Conservation (phyloP, 2,329 filamentous ascomycete genomes). For the Trichoderma aggressivum region DNA sequence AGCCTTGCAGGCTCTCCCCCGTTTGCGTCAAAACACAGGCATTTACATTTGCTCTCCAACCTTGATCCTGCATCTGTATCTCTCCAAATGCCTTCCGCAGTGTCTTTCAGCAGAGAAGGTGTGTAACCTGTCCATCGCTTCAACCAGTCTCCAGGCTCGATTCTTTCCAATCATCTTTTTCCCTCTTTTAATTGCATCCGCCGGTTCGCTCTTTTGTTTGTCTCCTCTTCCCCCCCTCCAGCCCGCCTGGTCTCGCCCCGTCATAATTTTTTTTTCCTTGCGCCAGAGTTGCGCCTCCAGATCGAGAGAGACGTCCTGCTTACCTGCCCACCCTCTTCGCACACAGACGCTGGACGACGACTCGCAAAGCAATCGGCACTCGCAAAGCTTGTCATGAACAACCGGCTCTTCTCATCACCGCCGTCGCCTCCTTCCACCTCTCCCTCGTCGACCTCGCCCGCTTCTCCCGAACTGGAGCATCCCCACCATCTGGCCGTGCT, state of each 20-base stretch:
- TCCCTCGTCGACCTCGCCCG: slow-evolving; percentile 28
- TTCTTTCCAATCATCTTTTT: background rate
- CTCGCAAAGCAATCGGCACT: slow-evolving; percentile 42
- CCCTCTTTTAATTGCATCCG: background rate
- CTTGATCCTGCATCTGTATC: slow-evolving; percentile 17
- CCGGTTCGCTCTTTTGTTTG: background rate
- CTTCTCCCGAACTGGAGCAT: slow-evolving; percentile 32
- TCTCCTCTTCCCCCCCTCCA: background rate
- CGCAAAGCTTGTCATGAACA: slow-evolving; percentile 47
- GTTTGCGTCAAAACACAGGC: slow-evolving; percentile 16
- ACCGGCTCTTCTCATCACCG: slow-evolving; percentile 35
- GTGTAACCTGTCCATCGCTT: slow-evolving; percentile 18
- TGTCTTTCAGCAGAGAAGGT: slow-evolving; percentile 25
- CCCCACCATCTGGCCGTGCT: slow-evolving; percentile 31
- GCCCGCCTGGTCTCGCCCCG: background rate
- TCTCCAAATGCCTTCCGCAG: slow-evolving; percentile 25
- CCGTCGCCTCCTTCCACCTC: slow-evolving; percentile 31
- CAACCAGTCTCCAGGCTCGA: background rate
- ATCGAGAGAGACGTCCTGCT: background rate
- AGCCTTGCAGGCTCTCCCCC: slow-evolving; percentile 2
- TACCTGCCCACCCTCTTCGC: slow-evolving; percentile 1
- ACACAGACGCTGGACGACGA: slow-evolving; percentile 32
- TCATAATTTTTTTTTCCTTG: background rate
- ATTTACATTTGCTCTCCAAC: background rate
- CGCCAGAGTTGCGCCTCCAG: background rate